Evolutionary conservation across 2,329 filamentous ascomycete species (phyloP).

Genomic region (Apiospora koreana): DNA sequence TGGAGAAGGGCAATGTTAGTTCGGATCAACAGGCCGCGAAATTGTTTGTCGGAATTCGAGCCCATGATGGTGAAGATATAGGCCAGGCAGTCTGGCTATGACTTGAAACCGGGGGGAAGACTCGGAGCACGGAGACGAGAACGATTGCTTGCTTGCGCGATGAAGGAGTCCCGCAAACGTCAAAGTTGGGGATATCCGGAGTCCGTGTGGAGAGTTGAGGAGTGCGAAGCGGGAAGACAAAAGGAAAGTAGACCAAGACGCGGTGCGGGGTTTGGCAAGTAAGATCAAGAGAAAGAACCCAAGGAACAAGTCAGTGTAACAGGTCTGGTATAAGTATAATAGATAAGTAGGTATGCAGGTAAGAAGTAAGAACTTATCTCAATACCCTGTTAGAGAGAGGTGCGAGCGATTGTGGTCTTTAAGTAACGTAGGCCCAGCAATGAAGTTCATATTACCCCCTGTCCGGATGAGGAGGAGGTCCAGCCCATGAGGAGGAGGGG

Average conservation of each 20-base stretch:
- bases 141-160: constrained; percentile 10
- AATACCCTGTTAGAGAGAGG: not conserved
- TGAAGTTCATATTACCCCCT: not conserved
- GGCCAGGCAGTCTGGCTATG: not conserved
- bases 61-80: constrained; percentile 13
- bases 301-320: not conserved
- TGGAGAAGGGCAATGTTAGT: constrained; percentile 50
- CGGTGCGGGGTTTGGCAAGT: not conserved
- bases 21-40: constrained; percentile 44
- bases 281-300: not conserved
- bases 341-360: not conserved
- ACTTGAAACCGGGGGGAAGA: not conserved
- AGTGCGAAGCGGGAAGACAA: not conserved
- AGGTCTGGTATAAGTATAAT: not conserved
- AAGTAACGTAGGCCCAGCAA: not conserved
- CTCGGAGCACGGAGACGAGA: constrained; percentile 14
- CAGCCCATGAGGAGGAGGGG: not conserved
- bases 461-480: not conserved
- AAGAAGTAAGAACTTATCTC: not conserved
- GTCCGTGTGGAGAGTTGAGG: constrained; percentile 20
- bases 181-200: constrained; percentile 35
- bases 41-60: constrained; percentile 26
- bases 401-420: not conserved
- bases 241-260: not conserved
- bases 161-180: not conserved